Percentiles rank a stretch among this genome's conserved stretches.
Evolutionary conservation across 2,329 filamentous ascomycete genomes (phyloP).

Genomic region (Ophiostoma australiae): DNA sequence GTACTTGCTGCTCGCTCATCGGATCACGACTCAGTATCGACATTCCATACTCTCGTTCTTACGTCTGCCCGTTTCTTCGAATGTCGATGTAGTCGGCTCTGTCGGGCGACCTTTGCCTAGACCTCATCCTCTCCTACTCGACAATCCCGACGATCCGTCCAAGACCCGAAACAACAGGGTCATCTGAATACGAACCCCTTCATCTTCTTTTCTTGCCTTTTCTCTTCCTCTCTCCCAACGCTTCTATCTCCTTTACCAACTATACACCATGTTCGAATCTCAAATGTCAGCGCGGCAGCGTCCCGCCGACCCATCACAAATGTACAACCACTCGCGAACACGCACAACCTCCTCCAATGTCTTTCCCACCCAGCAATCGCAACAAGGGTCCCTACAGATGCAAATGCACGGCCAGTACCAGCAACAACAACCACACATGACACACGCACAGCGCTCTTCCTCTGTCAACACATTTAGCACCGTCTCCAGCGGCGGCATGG

Average conservation of each 20-base stretch:
- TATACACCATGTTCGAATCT: constrained; percentile 31
- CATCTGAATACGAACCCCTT: constrained; percentile 13
- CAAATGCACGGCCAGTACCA: constrained; percentile 30
- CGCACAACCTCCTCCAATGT: constrained; percentile 54
- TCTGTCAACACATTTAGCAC: constrained; percentile 66
- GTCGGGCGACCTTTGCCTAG: constrained; percentile 11
- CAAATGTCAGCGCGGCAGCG: constrained; percentile 34
- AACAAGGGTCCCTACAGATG: constrained; percentile 31
- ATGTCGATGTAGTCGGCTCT: constrained; percentile 5
- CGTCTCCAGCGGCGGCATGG: constrained; percentile 49
- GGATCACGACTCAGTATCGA: background rate
- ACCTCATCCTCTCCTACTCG: background rate
- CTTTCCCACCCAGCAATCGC: constrained; percentile 38
- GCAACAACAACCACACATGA: constrained; percentile 34
- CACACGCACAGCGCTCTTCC: constrained; percentile 54
- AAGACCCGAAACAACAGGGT: constrained; percentile 8
- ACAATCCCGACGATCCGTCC: constrained; percentile 15
- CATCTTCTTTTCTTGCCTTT: background rate
- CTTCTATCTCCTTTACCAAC: background rate
- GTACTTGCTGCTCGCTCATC: background rate
- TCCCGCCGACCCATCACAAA: constrained; percentile 31
- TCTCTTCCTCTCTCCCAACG: background rate
- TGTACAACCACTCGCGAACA: constrained; percentile 51
- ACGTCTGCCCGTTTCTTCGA: background rate
- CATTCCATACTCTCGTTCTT: background rate